Conservation (phyloP, 1,139 yeast species). For the Hemisphaericaspora lyxosophila region DNA sequence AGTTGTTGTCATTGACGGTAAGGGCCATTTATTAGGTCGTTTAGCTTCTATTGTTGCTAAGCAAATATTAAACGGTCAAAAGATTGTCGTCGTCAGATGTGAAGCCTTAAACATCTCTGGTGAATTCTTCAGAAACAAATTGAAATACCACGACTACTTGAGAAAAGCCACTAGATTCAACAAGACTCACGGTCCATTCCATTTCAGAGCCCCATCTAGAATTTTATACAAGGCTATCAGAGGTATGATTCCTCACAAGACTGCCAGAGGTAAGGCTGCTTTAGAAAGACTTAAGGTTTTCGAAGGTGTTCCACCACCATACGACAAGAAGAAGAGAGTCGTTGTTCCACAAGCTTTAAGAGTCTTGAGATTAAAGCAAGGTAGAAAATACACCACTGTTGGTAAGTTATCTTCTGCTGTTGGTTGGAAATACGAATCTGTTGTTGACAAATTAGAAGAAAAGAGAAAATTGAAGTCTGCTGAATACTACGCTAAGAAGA, state of each 20-base stretch:
- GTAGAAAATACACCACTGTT: constrained; percentile 99
- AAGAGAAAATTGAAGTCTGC: constrained; percentile 99
- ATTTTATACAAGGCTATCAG: constrained; percentile 99
- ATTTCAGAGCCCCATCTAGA: constrained; percentile 99
- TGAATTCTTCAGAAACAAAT: constrained; percentile 99
- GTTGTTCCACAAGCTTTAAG: constrained; percentile 99
- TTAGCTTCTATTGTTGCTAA: constrained; percentile 98
- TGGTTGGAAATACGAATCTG: constrained; percentile 99
- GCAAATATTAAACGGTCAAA: constrained; percentile 98
- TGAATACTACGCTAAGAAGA: constrained; percentile 99
- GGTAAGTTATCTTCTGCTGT: constrained; percentile 95
- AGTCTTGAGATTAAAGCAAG: constrained; percentile 98
- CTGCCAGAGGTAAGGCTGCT: constrained; percentile 99
- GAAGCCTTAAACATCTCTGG: constrained; percentile 99
- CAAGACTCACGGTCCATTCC: constrained; percentile 99
- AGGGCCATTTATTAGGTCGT: constrained; percentile 99
- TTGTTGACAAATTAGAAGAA: constrained; percentile 97
- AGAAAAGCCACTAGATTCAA: constrained; percentile 99
- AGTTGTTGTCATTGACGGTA: constrained; percentile 97
- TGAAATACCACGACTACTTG: constrained; percentile 99
- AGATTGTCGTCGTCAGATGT: constrained; percentile 95
- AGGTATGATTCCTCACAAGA: constrained; percentile 99
- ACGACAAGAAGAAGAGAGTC: constrained; percentile 99
- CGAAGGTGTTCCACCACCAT: constrained; percentile 99
- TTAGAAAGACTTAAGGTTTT: constrained; percentile 98